Conservation (phyloP, 139 green algal genomes). For the Limnomonas spitsbergensis region DNA sequence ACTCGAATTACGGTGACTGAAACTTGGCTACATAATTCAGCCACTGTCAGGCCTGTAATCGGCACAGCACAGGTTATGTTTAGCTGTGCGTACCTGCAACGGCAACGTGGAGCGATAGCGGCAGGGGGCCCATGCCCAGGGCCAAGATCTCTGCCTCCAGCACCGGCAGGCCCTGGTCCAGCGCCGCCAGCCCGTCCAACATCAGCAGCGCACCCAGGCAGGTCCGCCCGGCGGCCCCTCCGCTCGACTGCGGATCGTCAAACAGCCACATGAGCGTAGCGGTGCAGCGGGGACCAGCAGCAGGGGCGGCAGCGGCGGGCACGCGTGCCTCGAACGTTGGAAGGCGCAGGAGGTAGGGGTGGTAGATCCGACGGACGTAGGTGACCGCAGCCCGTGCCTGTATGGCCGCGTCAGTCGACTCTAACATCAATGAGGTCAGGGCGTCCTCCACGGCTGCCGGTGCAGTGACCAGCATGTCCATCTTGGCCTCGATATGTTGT, state of each 20-base stretch:
- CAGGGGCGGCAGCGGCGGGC: slow-evolving; percentile 19
- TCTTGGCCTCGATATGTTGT: slow-evolving; percentile 20
- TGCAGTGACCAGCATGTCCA: slow-evolving; percentile 80
- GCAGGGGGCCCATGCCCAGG: neutral
- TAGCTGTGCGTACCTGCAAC: neutral
- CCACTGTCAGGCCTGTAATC: too few species aligned
- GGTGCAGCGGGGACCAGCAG: neutral
- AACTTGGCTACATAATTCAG: too few species aligned
- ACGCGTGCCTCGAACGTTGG: neutral
- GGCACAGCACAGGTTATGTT: too few species aligned
- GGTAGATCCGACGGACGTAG: slow-evolving; percentile 89
- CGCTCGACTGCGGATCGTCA: slow-evolving; percentile 27
- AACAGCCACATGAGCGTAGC: slow-evolving; percentile 38
- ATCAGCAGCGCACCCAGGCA: slow-evolving; percentile 11
- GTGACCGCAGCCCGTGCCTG: slow-evolving; percentile 62
- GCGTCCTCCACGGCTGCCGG: slow-evolving; percentile 91
- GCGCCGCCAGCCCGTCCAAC: neutral
- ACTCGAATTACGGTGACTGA: too few species aligned
- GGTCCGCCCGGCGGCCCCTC: neutral
- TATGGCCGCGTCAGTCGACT: neutral
- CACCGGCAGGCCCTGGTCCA: neutral
- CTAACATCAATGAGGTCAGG: slow-evolving; percentile 74
- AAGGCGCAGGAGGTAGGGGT: slow-evolving; percentile 60
- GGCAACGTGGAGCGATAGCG: neutral
- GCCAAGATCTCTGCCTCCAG: neutral